Base-by-base conservation (phyloP, 257 asterid species). In the Scutellaria baicalensis region DNA sequence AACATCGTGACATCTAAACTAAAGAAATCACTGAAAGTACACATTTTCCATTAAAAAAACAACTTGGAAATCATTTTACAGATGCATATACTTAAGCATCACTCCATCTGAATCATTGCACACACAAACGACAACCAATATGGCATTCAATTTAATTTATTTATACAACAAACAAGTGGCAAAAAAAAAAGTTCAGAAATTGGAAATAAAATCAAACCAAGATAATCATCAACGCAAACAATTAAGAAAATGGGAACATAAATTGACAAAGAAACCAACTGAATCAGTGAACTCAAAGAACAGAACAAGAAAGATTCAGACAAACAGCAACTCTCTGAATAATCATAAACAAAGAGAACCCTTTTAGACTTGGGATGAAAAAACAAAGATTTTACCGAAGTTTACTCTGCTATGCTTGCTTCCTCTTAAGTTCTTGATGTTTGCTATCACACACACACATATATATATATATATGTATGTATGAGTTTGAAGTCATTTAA, bases 71-170 rank as follows among this genome's bases (percentile, higher is more conserved):
- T 44, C 61, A 75, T 59, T 65, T 9, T 54, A 50, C 68, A 71
- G 12, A 56, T 17, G 35, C 68, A 21, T 11, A 65, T 64, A 13
- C 75, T 75, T 75, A 60, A 42, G 59, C 0, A 69, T 47, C 70
- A 66, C 80, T 66, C 65, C 62, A 47, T 68, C 31, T n/a, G 50
- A 68, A 80, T 58, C 79, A 72, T 68, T 68, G 60, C 38, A 18
- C 64, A 20, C 61, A 23, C 72, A 8, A 55, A 39, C 50, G 16
- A 12, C 11, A 35, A 17, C 14, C 18, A 14, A 2, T 1, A 11
- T 17, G 33, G 10, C 66, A 69, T 14, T 27, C 9, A 14, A 14
- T 9, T 8, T 8, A 38, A 63, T 20, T 42, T 36, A 63, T 20
- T 42, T 36, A 55, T 54, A 23, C 43, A 13, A 13, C 6, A 38